Evolutionary conservation across 139 green algal genomes (phyloP), one percentile per base, ranked within the genome.

Genomic region (Limnomonas spitsbergensis): DNA sequence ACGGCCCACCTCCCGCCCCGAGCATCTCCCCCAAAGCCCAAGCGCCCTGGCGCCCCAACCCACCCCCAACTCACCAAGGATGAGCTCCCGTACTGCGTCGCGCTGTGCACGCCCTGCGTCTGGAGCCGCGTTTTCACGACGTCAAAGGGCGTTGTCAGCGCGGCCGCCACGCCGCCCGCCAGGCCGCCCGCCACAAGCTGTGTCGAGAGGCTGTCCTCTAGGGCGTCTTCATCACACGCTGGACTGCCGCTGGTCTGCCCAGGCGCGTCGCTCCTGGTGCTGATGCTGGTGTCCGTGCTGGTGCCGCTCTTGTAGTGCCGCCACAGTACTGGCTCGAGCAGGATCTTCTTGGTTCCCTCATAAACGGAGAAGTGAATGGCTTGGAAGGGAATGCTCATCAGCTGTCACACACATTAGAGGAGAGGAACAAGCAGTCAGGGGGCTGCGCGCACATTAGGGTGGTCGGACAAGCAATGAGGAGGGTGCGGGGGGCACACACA

Each of bases 351-450:
- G 31, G 81, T 80, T 1, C 80, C 87, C 72, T 99, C 96, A 83
- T 99, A 99, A 29, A 90, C 87, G 0, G 87, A 82, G 81, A 99
- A 98, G 82, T 99, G 92, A 36, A 99, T 81, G 1, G 93, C 89
- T 0, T 91, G 96, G 89, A 95, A 98, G 4, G 95, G 95, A 34
- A 99, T 83, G 84, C 98, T 99, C 95, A 98, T 99, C 9, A 98
- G 37, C 0, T 98, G 61, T 72, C 27, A 72, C 9, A 72, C 27
- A 39, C 7, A 61, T 61, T 29, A 61, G 47, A 61, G 47, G 47
- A 29, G 47, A 29, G 47, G 47, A 61, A 61, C 47, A 56, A 14
- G 47, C 47, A n/a, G 47, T 56, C 14, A 14, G n/a, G n/a, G n/a
- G n/a, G n/a, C n/a, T n/a, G n/a, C n/a, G n/a, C n/a, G n/a, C n/a